A percentile compares a stretch with the other conserved stretches of the same genome.
phyloP scores from a whole-genome alignment of 2,329 filamentous ascomycete genomes.

The Cercospora sojina region DNA sequence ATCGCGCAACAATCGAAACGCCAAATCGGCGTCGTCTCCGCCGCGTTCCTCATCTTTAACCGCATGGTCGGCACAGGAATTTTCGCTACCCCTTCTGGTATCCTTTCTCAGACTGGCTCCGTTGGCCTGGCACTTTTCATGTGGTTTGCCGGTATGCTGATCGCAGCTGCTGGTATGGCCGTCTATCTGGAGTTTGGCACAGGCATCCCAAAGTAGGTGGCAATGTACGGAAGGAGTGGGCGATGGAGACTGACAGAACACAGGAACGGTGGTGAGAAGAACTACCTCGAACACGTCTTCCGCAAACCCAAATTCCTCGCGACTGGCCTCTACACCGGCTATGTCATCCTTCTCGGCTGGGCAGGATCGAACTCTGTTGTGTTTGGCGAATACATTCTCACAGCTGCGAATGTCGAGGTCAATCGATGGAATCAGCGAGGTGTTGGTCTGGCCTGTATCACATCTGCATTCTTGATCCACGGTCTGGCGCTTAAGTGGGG shows the following conservation, averaged over 20 bases:
- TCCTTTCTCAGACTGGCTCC: slow-evolving; percentile 30
- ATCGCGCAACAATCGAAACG: slow-evolving; percentile 21
- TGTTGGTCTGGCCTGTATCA: slow-evolving; percentile 66
- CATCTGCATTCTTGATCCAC: slow-evolving; percentile 64
- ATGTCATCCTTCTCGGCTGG: slow-evolving; percentile 64
- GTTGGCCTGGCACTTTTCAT: slow-evolving; percentile 41
- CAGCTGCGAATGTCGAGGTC: slow-evolving; percentile 62
- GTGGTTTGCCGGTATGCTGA: slow-evolving; percentile 45
- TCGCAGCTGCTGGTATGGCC: slow-evolving; percentile 60
- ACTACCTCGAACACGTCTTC: slow-evolving; percentile 50
- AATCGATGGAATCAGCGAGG: slow-evolving; percentile 66
- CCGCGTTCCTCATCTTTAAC: slow-evolving; percentile 49
- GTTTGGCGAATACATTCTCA: slow-evolving; percentile 69
- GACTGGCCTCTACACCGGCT: slow-evolving; percentile 60
- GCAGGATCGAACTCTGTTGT: slow-evolving; percentile 66
- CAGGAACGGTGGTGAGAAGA: slow-evolving; percentile 59
- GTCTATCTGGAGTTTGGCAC: slow-evolving; percentile 68
- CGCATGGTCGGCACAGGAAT: slow-evolving; percentile 35
- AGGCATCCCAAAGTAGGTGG: slow-evolving; percentile 50
- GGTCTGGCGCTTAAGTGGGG: slow-evolving; percentile 65
- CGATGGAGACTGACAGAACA: not conserved
- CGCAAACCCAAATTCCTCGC: slow-evolving; percentile 60
- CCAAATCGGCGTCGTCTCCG: slow-evolving; percentile 57
- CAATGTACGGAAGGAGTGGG: not conserved
- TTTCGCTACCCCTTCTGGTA: slow-evolving; percentile 30